Evolutionary conservation across 352 stramenopile species (phyloP), one percentile per base, ranked within the genome.

Genomic region (Phytophthora foliorum): DNA sequence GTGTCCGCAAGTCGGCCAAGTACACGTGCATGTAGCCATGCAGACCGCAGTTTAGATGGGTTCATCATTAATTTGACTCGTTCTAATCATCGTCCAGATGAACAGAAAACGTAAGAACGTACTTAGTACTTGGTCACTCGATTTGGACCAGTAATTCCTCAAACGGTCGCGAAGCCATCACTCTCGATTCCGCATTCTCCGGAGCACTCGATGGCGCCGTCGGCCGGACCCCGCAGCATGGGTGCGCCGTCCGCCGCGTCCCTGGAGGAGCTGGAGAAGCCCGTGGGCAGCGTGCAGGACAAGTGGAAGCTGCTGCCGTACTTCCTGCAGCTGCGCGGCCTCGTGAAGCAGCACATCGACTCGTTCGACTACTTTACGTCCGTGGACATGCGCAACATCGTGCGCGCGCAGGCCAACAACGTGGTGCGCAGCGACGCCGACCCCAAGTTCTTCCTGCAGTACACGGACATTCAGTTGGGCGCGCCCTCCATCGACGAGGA

Each of bases 341-440:
- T 98, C 54, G 92, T 98, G 29, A 97, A 97, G 77, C 98, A 99
- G 78, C 98, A 99, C 81, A 99, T 99, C 77, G 97, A 99, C 86
- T 99, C 97, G 55, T 99, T 99, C 82, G 89, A 99, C 91, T 98
- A 99, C 88, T 99, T 99, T 71, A 97, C 99, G 19, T 95, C 95
- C 67, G 91, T 98, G 1, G 98, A 99, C 77, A 98, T 99, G 76
- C 98, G 98, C 67, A 98, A 99, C 80, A 99, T 99, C 63, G 97
- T 99, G 68, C 90, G 90, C 65, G 94, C 96, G 39, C 93, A 97
- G 79, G 87, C 86, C 48, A 98, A 98, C 73, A 88, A 93, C 68
- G 90, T 94, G 61, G 90, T 98, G 34, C 88, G 91, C 58, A 96
- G 86, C 55, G 92, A 98, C 75, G 88, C 97, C 45, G 97, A 99